A percentile compares a stretch with the other conserved stretches of the same genome.
Conservation (phyloP, 1,284 basidiomycete species). For the Schizopora paradoxa region DNA sequence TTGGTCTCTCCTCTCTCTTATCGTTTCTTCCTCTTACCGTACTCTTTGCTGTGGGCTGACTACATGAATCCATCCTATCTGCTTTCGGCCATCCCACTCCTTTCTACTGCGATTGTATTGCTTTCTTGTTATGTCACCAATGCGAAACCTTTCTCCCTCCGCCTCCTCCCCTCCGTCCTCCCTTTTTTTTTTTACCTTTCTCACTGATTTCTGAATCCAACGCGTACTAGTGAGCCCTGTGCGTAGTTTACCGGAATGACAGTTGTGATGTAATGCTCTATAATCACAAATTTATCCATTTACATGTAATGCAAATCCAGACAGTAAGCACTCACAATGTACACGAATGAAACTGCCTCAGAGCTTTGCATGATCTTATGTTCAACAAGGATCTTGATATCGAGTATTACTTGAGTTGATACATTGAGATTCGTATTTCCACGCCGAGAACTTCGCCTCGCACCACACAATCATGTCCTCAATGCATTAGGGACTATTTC, state of each 20-base stretch:
- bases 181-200: background rate
- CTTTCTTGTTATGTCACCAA: background rate
- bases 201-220: background rate
- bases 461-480: too few relatives aligned
- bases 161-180: background rate
- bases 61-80: background rate
- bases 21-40: background rate
- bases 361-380: too few relatives aligned
- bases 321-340: too few relatives aligned
- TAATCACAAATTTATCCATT: too few relatives aligned
- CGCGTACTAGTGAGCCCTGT: conserved; percentile 5
- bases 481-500: too few relatives aligned
- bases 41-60: background rate
- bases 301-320: too few relatives aligned
- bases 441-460: too few relatives aligned
- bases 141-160: background rate
- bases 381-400: too few relatives aligned
- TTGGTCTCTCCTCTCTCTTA: background rate
- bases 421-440: too few relatives aligned
- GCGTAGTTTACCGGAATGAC: background rate
- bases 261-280: too few relatives aligned
- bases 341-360: too few relatives aligned
- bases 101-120: conserved; percentile 1
- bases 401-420: too few relatives aligned
- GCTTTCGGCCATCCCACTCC: background rate